Conservation (phyloP, 129 eudicot species). For the Scalesia atractyloides region DNA sequence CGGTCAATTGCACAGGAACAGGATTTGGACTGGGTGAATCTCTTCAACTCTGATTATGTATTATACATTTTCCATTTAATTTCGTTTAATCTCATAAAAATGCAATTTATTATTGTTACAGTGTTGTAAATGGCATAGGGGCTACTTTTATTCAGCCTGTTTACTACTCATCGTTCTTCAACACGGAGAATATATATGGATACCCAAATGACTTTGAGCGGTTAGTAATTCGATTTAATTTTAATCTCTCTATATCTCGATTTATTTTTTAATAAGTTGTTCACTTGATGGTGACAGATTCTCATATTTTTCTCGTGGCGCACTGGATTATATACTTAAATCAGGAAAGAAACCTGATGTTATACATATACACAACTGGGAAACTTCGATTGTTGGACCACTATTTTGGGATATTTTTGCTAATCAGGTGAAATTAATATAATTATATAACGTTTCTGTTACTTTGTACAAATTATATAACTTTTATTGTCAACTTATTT, state of each 20-base stretch:
- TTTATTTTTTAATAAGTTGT: background rate
- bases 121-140: conserved; percentile 72
- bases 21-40: conserved; percentile 72
- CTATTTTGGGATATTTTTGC: conserved; percentile 76
- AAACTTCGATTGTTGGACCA: conserved; percentile 67
- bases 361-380: conserved; percentile 72
- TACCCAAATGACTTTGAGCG: conserved; percentile 69
- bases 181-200: conserved; percentile 58
- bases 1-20: conserved; percentile 64
- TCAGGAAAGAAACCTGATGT: conserved; percentile 73
- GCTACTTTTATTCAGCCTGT: conserved; percentile 71
- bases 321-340: conserved; percentile 70
- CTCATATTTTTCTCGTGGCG: conserved; percentile 68
- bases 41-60: background rate
- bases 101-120: conserved; percentile 34
- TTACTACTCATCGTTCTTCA: conserved; percentile 58
- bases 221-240: too few relatives aligned
- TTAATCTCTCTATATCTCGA: conserved; percentile 6
- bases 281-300: conserved; percentile 53
- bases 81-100: background rate
- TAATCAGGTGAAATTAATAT: conserved; percentile 51
- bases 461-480: background rate
- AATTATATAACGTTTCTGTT: background rate
- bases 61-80: background rate
- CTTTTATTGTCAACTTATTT: background rate